Conservation (phyloP, 108 stramenopile species). For the Nannochloropsis oceanica region DNA sequence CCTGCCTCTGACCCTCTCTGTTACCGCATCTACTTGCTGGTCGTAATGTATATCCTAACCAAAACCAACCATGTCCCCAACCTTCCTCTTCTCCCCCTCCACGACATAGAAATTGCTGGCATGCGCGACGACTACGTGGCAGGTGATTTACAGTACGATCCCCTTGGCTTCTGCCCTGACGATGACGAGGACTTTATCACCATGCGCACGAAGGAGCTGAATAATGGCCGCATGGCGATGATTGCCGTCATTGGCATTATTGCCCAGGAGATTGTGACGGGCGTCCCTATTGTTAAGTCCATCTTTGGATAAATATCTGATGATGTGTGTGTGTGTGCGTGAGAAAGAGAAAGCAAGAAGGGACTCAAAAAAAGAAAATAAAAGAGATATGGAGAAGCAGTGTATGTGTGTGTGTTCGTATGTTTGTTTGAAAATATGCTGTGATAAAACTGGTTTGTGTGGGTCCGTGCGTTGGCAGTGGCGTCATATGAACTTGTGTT, state of each 20-base stretch:
- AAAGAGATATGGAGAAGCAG: no score
- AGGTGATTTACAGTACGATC: constrained; percentile 65
- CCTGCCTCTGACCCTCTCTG: no score
- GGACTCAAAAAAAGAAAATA: no score
- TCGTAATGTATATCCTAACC: no score
- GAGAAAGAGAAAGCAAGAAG: no score
- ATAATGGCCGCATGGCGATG: constrained; percentile 70
- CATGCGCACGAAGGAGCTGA: constrained; percentile 67
- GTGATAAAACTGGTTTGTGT: no score
- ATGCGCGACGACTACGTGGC: constrained; percentile 51
- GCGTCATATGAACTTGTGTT: no score
- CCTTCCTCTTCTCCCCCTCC: neutral
- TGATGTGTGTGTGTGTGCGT: neutral
- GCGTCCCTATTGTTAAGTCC: neutral
- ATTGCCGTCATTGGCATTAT: constrained; percentile 52
- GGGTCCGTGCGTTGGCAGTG: no score
- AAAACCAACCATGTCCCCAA: no score
- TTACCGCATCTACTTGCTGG: no score
- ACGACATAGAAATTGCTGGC: neutral
- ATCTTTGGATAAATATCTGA: neutral
- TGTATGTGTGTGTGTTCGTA: no score
- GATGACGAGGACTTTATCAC: constrained; percentile 43
- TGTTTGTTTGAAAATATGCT: no score
- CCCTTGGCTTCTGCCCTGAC: constrained; percentile 52
- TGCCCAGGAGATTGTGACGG: constrained; percentile 46